Base-by-base conservation (phyloP, 2,329 filamentous ascomycete species). In the Microascus cirrosus region DNA sequence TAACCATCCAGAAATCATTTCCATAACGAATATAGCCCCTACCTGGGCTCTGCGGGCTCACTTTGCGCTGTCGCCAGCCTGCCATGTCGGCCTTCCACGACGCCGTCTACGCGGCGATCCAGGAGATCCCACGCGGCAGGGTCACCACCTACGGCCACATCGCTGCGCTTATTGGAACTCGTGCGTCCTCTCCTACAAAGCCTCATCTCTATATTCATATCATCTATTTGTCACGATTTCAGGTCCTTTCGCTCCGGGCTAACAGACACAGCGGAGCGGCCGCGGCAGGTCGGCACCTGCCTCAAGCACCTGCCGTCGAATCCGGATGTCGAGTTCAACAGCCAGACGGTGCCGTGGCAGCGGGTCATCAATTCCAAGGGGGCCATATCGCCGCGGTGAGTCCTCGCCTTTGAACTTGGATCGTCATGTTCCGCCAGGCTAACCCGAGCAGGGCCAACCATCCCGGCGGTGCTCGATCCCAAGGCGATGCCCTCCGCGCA, bases 111-210 rank as follows among this genome's bases (percentile, higher is more conserved):
- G 74, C 78, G 60, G 90, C 92, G 15, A 82, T 96, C 3, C 89
- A 93, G 70, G 84, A 96, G 69, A 88, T 97, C 35, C 93, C 94
- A 0, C 68, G 72, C 10, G 93, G 93, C 61, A 87, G 81, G 67
- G 91, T 96, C 50, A 96, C 92, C 1, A 89, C 83, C 53, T 97
- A 97, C 68, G 90, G 89, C 2, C 87, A 91, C 68, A 90, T 92
- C 61, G 88, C 87, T 45, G 76, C 73, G 59, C 76, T 92, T 5
- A 72, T 92, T 10, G 89, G 87, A 52, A 88, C 83, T 42, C 88
- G 88, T 91, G 73, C 67, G 81, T 73, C n/a, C n/a, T n/a, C n/a
- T n/a, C n/a, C n/a, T n/a, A n/a, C n/a, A n/a, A n/a, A n/a, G n/a
- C n/a, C n/a, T n/a, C n/a, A n/a, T n/a, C n/a, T 24, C 42, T 11